phyloP scores from a whole-genome alignment of 2,329 filamentous ascomycete genomes.

The Blastomyces gilchristii region DNA sequence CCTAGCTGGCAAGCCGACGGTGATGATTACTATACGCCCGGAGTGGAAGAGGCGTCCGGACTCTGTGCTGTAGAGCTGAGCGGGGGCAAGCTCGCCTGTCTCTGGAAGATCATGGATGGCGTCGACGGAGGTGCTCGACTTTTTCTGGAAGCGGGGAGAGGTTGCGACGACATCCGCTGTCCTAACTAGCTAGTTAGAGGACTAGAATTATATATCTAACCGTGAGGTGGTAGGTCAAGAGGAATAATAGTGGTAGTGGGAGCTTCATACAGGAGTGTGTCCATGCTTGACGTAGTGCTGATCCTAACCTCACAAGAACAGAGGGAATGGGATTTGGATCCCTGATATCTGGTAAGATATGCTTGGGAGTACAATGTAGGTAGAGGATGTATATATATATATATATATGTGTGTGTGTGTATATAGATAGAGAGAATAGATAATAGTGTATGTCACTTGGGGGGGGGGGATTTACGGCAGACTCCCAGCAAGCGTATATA shows the following conservation, averaged over 20 bases:
- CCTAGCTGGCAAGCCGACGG: conserved; percentile 86
- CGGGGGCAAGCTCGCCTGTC: conserved; percentile 76
- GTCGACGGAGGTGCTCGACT: conserved; percentile 93
- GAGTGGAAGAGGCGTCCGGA: conserved; percentile 95
- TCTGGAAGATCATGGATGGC: conserved; percentile 89
- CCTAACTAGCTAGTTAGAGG: conserved; percentile 36
- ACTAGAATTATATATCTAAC: background rate
- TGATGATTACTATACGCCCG: conserved; percentile 91
- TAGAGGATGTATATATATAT: background rate
- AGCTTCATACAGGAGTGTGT: conserved; percentile 39
- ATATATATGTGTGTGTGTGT: background rate
- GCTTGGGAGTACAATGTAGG: background rate
- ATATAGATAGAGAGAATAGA: too few species aligned
- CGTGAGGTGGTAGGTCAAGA: background rate
- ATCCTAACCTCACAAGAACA: background rate
- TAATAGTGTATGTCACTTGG: background rate
- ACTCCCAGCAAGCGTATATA: background rate
- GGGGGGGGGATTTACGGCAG: background rate
- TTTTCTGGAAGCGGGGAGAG: conserved; percentile 77
- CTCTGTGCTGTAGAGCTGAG: conserved; percentile 96
- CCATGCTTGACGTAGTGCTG: conserved; percentile 28
- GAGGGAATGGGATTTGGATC: background rate
- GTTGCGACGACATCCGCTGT: conserved; percentile 88
- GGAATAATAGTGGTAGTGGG: background rate
- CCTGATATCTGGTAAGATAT: background rate